These are phyloP conservation scores for Astrothelium macrocarpum DNA, from an alignment of 495 filamentous ascomycete species.

Conservation along the genomic window DNA sequence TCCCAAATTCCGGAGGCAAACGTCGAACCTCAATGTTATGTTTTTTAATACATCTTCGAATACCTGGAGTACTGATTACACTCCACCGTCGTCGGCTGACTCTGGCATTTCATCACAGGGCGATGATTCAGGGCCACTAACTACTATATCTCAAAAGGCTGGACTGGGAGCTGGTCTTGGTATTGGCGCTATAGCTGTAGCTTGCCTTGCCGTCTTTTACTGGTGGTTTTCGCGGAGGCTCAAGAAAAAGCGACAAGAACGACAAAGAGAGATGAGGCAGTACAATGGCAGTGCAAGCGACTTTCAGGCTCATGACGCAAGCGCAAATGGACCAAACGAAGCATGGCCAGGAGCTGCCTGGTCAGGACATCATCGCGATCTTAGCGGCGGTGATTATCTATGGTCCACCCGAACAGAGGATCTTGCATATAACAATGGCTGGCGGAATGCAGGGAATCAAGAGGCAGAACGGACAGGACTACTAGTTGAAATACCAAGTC, in stretches of 20 bases:
- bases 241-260: slow-evolving; percentile 34
- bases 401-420: slow-evolving; percentile 8
- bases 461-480: slow-evolving; percentile 47
- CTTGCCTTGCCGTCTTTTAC: slow-evolving; percentile 42
- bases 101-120: slow-evolving; percentile 4
- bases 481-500: slow-evolving; percentile 46
- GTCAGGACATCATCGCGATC: slow-evolving; percentile 12
- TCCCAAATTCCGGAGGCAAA: slow-evolving; percentile 27
- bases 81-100: slow-evolving; percentile 38
- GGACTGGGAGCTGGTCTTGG: slow-evolving; percentile 70
- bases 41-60: slow-evolving; percentile 74
- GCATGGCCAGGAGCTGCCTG: not conserved
- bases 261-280: slow-evolving; percentile 46
- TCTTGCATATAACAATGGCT: slow-evolving; percentile 9
- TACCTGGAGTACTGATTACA: slow-evolving; percentile 61
- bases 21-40: slow-evolving; percentile 38
- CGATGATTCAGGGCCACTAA: slow-evolving; percentile 17
- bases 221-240: slow-evolving; percentile 51
- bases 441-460: slow-evolving; percentile 24
- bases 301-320: not conserved
- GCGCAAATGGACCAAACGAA: not conserved
- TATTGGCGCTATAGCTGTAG: slow-evolving; percentile 49
- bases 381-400: slow-evolving; percentile 11
- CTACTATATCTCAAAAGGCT: slow-evolving; percentile 42
- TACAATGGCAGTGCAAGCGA: slow-evolving; percentile 14